Evolutionary conservation across 768 basidiomycete genomes (phyloP), one percentile per base, ranked within the genome.

Genomic region (Tulasnella sp.): DNA sequence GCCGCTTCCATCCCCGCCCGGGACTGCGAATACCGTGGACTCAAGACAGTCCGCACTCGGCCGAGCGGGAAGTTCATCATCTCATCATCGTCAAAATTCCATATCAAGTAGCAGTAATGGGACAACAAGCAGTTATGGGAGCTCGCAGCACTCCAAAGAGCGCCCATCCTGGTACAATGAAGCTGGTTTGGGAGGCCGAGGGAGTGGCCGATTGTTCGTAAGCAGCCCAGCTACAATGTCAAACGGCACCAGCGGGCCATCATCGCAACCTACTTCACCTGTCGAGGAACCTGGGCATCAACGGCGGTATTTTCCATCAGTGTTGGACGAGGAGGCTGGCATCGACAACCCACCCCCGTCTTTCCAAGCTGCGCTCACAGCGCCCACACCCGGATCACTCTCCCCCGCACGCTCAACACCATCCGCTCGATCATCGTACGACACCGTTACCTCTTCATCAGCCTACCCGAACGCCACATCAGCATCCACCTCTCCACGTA

Each of bases 281-380:
- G 69, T 46, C 42, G 77, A 77, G 20, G 77, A 77, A 16, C 7
- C 32, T 42, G 39, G 29, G n/a, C 32, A n/a, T 72, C 71, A 20
- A 20, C 61, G 75, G 6, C 75, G 40, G 55, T 55, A 69, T 44
- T n/a, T 69, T 10, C 18, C 57, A 29, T 2, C 55, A 39, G 15
- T 29, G 57, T 5, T 35, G 16, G 75, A 76, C 39, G 75, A 76
- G 51, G 75, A 76, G 10, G 75, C 75, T 76, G 75, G 75, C 32
- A 76, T 76, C 61, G 75, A 76, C 42, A 76, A 76, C 40, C 75
- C 75, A 18, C 75, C 75, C 26, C 75, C 75, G 40, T 51, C 75
- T 9, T 76, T 76, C 20, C 46, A 29, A 23, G 37, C 75, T 13
- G 75, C 75, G 61, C 48, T 32, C 18, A 39, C 48, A 20, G 61